These are phyloP conservation scores for Neohortaea acidophila DNA, from an alignment of 495 filamentous ascomycete species.

Conservation along the genomic window DNA sequence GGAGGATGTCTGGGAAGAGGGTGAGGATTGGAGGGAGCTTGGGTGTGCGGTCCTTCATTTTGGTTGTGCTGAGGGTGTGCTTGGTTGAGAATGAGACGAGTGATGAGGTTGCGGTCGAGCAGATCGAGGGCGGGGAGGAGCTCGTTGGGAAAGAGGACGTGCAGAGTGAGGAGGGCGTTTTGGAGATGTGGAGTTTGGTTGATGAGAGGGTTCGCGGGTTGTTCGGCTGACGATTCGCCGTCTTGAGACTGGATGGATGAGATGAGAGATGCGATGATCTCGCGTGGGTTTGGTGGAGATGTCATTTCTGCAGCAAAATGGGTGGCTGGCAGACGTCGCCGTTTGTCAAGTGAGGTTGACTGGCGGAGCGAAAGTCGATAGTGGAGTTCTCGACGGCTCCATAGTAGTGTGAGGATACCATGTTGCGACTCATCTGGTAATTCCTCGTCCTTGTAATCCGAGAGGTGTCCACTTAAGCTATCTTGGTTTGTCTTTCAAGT, in stretches of 20 bases:
- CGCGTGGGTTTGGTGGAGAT: neutral
- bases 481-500: too few species aligned
- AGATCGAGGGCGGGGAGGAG: constrained; percentile 67
- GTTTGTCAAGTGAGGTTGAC: neutral
- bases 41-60: neutral
- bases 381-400: neutral
- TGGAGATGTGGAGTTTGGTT: constrained; percentile 3
- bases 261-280: constrained; percentile 5
- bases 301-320: too few species aligned
- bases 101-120: constrained; percentile 58
- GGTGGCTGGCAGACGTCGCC: too few species aligned
- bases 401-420: too few species aligned
- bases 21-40: neutral
- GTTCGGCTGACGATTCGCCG: neutral
- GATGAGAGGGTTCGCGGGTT: constrained; percentile 6
- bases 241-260: neutral
- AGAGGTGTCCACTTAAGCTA: too few species aligned
- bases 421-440: too few species aligned
- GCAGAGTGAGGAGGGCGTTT: constrained; percentile 41
- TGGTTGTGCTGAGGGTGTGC: neutral
- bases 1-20: neutral
- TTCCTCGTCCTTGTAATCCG: too few species aligned
- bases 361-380: neutral
- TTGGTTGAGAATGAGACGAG: constrained; percentile 19
- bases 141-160: constrained; percentile 46